Conservation (phyloP, 257 asterid genomes). For the Gentiana straminea region DNA sequence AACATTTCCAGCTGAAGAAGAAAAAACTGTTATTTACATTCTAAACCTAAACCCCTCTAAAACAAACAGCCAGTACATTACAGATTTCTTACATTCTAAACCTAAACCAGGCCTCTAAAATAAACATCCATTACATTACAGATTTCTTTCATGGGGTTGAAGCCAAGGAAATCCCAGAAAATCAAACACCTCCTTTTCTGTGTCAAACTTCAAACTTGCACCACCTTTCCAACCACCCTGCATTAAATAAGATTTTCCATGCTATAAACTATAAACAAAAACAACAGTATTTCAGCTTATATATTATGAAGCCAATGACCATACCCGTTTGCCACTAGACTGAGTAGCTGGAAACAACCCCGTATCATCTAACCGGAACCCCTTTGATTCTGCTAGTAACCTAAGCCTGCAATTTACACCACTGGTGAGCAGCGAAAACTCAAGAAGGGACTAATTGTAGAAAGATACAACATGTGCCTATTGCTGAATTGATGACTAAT, state of each 20-base stretch:
- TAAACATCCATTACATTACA: slow-evolving; percentile 19
- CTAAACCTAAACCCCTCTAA: not conserved
- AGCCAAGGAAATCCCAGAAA: slow-evolving; percentile 84
- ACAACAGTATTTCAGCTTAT: not conserved
- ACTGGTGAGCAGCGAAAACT: not conserved
- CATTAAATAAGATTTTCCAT: slow-evolving; percentile 6
- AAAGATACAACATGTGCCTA: not conserved
- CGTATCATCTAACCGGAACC: slow-evolving; percentile 36
- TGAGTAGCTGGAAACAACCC: slow-evolving; percentile 36
- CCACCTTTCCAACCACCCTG: slow-evolving; percentile 65
- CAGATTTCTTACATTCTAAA: slow-evolving; percentile 46
- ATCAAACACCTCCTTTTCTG: slow-evolving; percentile 79
- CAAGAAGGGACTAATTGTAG: not conserved
- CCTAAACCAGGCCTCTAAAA: no score
- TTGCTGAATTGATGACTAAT: slow-evolving; percentile 1
- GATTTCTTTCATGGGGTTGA: slow-evolving; percentile 71
- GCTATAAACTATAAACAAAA: slow-evolving; percentile 2
- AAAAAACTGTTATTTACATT: slow-evolving; percentile 8
- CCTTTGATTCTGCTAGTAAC: slow-evolving; percentile 63
- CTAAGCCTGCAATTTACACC: slow-evolving; percentile 44
- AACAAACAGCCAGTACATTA: slow-evolving; percentile 13
- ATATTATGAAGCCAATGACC: slow-evolving; percentile 5
- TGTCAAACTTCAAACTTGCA: slow-evolving; percentile 73
- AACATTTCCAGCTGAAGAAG: not conserved
- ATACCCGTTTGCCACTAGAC: slow-evolving; percentile 39